These are phyloP conservation scores for Aspergillus oerlinghausenensis DNA, from an alignment of 2,329 filamentous ascomycete species.

Conservation along the genomic window DNA sequence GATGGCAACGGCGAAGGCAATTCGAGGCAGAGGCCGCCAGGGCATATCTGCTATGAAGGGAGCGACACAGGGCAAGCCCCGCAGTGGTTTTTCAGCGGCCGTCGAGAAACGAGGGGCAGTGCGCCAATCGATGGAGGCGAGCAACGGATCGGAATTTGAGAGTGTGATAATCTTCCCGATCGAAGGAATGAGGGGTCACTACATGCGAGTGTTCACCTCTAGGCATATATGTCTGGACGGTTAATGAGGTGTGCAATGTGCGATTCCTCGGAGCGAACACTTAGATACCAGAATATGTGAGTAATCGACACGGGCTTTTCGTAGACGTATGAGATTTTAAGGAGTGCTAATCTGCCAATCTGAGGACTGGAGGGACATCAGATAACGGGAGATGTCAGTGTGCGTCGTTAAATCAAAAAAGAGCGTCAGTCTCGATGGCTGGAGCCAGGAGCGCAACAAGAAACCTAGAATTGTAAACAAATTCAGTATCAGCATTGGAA, in stretches of 20 bases:
- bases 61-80: slow-evolving; percentile 15
- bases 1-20: slow-evolving; percentile 95
- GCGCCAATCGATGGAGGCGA: slow-evolving; percentile 12
- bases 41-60: slow-evolving; percentile 59
- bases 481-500: neutral
- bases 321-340: neutral
- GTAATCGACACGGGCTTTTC: neutral
- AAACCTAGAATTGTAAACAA: neutral
- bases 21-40: slow-evolving; percentile 94
- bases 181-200: slow-evolving; percentile 16
- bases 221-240: neutral
- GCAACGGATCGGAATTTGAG: slow-evolving; percentile 9
- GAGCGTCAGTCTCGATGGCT: neutral
- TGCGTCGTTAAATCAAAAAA: neutral
- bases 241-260: neutral
- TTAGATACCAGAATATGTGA: neutral
- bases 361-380: neutral
- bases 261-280: neutral
- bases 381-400: neutral
- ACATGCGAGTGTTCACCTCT: slow-evolving; percentile 19
- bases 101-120: slow-evolving; percentile 17
- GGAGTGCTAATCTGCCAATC: neutral
- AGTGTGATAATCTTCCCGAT: slow-evolving; percentile 23
- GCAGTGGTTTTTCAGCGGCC: slow-evolving; percentile 21
- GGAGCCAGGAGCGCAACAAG: neutral